Percentiles rank a stretch among this genome's conserved stretches.
These are phyloP conservation scores for Mortierella polycephala DNA, from an alignment of 371 early-diverging fungal genomes.

Conservation along the genomic window DNA sequence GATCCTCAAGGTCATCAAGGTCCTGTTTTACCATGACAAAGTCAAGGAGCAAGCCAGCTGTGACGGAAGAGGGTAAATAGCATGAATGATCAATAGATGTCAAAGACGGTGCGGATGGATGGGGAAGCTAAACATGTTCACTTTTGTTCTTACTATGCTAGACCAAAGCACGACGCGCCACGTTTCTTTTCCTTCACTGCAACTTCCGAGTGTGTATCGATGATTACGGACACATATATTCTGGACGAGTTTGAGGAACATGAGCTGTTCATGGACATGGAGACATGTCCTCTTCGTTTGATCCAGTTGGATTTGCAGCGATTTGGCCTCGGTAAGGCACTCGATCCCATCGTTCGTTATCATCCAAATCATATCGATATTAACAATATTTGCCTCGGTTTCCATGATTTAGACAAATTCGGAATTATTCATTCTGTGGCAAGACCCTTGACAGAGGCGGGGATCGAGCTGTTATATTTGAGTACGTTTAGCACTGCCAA, in stretches of 20 bases:
- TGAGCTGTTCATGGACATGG: slow-evolving; percentile 66
- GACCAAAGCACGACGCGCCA: slow-evolving; percentile 29
- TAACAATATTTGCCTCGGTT: neutral
- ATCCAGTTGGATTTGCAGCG: slow-evolving; percentile 79
- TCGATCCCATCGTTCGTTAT: neutral
- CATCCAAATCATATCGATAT: neutral
- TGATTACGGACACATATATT: slow-evolving; percentile 72
- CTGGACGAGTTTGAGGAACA: slow-evolving; percentile 71
- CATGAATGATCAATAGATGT: too few relatives aligned
- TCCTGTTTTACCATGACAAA: slow-evolving; percentile 71
- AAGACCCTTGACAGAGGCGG: slow-evolving; percentile 70
- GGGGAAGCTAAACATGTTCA: neutral
- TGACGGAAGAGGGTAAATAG: slow-evolving; percentile 20
- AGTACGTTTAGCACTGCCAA: slow-evolving; percentile 80
- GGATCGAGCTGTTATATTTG: slow-evolving; percentile 76
- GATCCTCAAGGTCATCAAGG: slow-evolving; percentile 71
- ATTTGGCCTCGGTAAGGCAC: slow-evolving; percentile 56
- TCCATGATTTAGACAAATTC: slow-evolving; percentile 61
- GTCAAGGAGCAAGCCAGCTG: slow-evolving; percentile 43
- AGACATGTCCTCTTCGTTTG: slow-evolving; percentile 67
- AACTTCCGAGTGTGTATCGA: slow-evolving; percentile 76
- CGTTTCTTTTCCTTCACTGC: slow-evolving; percentile 80
- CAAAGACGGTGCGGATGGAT: neutral
- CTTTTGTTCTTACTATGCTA: neutral
- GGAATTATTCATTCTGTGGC: slow-evolving; percentile 83